Evolutionary conservation across 768 basidiomycete species (phyloP), one percentile per base, ranked within the genome.

Genomic region (Mycena olivaceomarginata): DNA sequence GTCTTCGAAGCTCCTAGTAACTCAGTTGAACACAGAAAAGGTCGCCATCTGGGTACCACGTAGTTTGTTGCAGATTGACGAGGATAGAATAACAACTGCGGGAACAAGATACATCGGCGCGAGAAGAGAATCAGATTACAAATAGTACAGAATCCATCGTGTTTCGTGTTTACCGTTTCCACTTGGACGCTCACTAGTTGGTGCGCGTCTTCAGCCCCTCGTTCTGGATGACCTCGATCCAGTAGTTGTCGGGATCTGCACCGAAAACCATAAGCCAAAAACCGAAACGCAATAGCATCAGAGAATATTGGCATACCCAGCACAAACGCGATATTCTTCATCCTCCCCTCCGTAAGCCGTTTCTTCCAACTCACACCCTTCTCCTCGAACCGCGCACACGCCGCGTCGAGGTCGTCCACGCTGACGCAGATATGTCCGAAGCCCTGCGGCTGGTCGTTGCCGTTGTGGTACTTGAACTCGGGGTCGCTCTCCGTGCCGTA

Each of bases 381-480:
- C 75, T 88, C 86, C 79, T 97, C 96, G 75, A 99, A 96, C 39
- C 96, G 91, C 69, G 90, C 94, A 77, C 96, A 98, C 6, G 97
- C 95, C 76, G 89, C 91, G 77, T 97, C 91, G 80, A 99, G 89
- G 83, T 98, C 90, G 79, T 94, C 94, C 41, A 97, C 96, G 11
- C 93, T 89, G 83, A 98, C 92, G 76, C 95, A 95, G 81, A 98
- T 97, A 85, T 98, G 98, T 0, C 97, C 96, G 82, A 97, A 98
- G 15, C 93, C 91, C 37, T 94, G 94, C 9, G 95, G 94, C 10
- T 97, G 96, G 6, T 91, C 84, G 86, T 99, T 99, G 1, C 98
- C 98, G 81, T 85, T 94, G n/a, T 93, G 90, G 84, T 99, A 97
- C 81, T 92, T 84, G 89, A 98, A 97, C 77, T 85, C 86, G 67